Percentiles rank a stretch among this genome's conserved stretches.
Evolutionary conservation across 2,329 filamentous ascomycete species (phyloP).

Genomic region (Sphaerostilbella broomeana): DNA sequence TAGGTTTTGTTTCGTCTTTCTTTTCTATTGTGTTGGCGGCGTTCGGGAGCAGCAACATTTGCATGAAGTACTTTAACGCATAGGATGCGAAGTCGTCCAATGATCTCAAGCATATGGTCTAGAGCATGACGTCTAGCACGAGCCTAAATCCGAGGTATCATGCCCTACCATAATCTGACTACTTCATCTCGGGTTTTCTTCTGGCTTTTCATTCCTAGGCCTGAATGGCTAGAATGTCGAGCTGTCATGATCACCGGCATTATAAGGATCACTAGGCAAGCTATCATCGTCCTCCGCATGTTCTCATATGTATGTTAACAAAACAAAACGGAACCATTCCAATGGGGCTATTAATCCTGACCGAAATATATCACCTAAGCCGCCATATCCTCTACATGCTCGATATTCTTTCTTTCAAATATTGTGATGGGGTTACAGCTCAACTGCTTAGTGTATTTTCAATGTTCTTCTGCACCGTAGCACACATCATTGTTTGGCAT

Average conservation of each 20-base stretch:
- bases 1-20: conserved; percentile 11
- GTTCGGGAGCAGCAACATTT: conserved; percentile 16
- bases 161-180: too few species aligned
- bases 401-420: neutral
- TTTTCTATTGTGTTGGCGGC: conserved; percentile 16
- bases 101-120: too few species aligned
- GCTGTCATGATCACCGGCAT: too few species aligned
- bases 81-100: too few species aligned
- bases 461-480: too few species aligned
- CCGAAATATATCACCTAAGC: conserved; percentile 37
- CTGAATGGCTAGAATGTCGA: too few species aligned
- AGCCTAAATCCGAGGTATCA: too few species aligned
- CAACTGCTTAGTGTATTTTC: too few species aligned
- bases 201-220: too few species aligned
- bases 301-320: conserved; percentile 60
- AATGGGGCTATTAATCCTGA: conserved; percentile 29
- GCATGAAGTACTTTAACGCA: too few species aligned
- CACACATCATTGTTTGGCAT: conserved; percentile 1
- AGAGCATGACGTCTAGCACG: too few species aligned
- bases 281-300: conserved; percentile 64
- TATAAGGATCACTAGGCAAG: conserved; percentile 47
- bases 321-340: conserved; percentile 27
- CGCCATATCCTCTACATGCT: conserved; percentile 23
- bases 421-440: neutral
- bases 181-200: too few species aligned